Evolutionary conservation across 192 early-diverging fungal species (phyloP), one percentile per base, ranked within the genome.

Genomic region (Coemansia javaensis): DNA sequence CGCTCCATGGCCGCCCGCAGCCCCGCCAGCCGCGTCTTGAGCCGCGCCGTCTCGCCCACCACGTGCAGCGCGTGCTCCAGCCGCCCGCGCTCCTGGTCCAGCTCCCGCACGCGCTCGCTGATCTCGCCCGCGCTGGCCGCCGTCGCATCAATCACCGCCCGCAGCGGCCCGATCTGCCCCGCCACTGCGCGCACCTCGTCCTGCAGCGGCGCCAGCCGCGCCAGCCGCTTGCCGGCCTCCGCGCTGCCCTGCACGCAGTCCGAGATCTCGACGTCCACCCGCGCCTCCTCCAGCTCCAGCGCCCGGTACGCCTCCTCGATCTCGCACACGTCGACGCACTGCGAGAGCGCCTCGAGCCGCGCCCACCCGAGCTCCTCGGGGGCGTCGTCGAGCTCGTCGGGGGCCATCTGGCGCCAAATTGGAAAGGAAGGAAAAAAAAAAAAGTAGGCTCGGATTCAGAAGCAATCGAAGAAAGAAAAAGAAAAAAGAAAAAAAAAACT

Each of bases 61-160:
- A 86, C 79, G 18, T 44, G 40, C 7, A 91, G 82, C 0, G 88
- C 79, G 52, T 77, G 59, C 57, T 83, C 82, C 8, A 91, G 85
- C 24, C 83, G 74, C 14, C 81, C 81, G 57, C 89, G 80, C 50
- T 92, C 89, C 43, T 81, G 66, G 65, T 96, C 93, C 27, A 96
- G 59, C 50, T 85, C 81, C 18, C 93, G 70, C 39, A 96, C 90
- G 57, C 88, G 88, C 16, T 77, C 85, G 54, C 87, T 90, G 44
- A 96, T 93, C 7, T 76, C 78, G 30, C 89, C 89, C 0, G 93
- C 91, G 47, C 89, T 75, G 9, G 63, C 56, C 0, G 89, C 71
- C 0, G 71, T 67, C 5, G 59, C 44, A 20, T 75, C 64, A 22
- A 75, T 60, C 11, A 36, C 54, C 4, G 44, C 20, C 43, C 62